Percentiles rank a stretch among this genome's conserved stretches.
phyloP scores from a whole-genome alignment of 2,329 filamentous ascomycete species.

The Colletotrichum sidae region DNA sequence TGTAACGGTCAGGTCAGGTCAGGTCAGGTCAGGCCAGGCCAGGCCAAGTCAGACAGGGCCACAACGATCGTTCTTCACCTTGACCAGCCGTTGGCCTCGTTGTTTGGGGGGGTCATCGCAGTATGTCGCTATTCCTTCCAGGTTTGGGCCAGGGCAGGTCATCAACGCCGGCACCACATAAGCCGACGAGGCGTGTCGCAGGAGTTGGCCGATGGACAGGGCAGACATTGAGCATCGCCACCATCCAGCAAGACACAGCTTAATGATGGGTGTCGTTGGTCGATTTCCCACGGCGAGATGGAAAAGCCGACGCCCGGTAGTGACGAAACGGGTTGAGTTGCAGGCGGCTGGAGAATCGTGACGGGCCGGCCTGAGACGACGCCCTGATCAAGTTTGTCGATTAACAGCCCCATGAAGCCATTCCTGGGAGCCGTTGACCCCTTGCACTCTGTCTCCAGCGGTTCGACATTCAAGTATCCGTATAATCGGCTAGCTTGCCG shows the following conservation, averaged over 20 bases:
- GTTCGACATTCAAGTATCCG: too few species aligned
- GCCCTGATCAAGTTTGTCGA: too few species aligned
- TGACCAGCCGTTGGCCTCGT: too few species aligned
- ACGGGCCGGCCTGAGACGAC: too few species aligned
- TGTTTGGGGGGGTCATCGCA: neutral
- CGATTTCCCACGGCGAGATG: too few species aligned
- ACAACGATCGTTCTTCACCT: too few species aligned
- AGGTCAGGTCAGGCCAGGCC: neutral
- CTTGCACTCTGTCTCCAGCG: too few species aligned
- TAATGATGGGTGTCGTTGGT: too few species aligned
- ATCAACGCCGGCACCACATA: conserved; percentile 6
- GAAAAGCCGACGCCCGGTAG: too few species aligned
- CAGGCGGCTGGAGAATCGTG: neutral
- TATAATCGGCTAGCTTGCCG: too few species aligned
- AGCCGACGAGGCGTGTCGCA: conserved; percentile 21
- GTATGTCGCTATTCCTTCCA: neutral
- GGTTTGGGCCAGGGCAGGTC: neutral
- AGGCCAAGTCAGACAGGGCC: neutral
- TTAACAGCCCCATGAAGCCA: too few species aligned
- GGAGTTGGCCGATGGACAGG: neutral
- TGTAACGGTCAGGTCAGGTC: conserved; percentile 14
- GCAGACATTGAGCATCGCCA: conserved; percentile 4
- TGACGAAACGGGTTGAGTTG: conserved; percentile 5
- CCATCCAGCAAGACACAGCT: neutral
- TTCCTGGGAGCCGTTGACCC: too few species aligned